Evolutionary conservation across 2,329 filamentous ascomycete genomes (phyloP).

Genomic region (Conoideocrella luteorostrata): DNA sequence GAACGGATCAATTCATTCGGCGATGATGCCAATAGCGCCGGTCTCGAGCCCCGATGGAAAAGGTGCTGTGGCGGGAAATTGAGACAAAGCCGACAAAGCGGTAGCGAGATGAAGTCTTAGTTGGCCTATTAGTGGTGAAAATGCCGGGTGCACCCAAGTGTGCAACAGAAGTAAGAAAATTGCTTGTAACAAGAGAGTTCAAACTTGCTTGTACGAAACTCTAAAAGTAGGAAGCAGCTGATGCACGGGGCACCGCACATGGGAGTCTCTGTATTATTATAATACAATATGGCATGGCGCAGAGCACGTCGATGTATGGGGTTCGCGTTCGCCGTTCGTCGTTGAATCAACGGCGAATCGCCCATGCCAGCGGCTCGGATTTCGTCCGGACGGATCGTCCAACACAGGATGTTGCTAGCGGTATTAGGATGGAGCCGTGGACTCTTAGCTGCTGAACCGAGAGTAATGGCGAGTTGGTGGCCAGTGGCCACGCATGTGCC

Average conservation of each 20-base stretch:
- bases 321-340: no score
- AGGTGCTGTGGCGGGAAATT: no score
- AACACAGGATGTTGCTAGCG: not conserved
- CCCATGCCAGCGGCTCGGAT: conserved; percentile 4
- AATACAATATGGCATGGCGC: no score
- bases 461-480: no score
- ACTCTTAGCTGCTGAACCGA: not conserved
- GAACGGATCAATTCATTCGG: conserved; percentile 3
- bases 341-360: no score
- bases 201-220: not conserved
- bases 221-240: no score
- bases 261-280: no score
- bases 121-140: conserved; percentile 2
- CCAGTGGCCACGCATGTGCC: not conserved
- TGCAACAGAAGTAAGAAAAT: not conserved
- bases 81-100: not conserved
- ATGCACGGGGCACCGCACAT: no score
- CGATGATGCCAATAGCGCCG: no score
- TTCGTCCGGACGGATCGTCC: conserved; percentile 3
- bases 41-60: no score
- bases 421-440: not conserved
- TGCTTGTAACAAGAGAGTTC: not conserved
- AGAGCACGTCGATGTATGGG: no score
- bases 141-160: not conserved
- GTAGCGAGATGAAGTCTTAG: not conserved